phyloP scores from a whole-genome alignment of 768 basidiomycete genomes.

The Leucosporidium creatinivorum region DNA sequence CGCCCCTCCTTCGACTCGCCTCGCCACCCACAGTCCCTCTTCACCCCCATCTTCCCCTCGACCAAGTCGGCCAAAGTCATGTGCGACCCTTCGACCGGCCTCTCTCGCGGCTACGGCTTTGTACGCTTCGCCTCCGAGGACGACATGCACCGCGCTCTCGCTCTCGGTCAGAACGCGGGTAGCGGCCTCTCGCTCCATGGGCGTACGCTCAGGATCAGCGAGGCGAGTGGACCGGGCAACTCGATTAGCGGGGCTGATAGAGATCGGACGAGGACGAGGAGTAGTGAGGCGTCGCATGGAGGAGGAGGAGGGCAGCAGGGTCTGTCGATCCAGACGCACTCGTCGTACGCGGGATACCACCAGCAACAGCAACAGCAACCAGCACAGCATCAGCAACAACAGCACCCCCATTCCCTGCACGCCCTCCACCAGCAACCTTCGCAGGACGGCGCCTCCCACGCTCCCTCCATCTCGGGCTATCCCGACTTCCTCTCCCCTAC shows the following conservation, averaged over 20 bases:
- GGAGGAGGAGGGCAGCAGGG: background rate
- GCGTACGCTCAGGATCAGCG: conserved; percentile 34
- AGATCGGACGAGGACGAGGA: conserved; percentile 20
- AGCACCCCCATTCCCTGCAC: background rate
- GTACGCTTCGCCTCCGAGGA: conserved; percentile 83
- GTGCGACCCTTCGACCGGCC: conserved; percentile 72
- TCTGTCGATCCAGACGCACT: background rate
- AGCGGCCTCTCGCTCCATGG: conserved; percentile 33
- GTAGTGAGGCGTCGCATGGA: background rate
- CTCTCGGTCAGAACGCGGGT: conserved; percentile 65
- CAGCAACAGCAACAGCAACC: background rate
- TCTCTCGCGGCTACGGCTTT: conserved; percentile 86
- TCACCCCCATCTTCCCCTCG: conserved; percentile 78
- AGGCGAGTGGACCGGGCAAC: conserved; percentile 26
- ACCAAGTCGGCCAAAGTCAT: conserved; percentile 69
- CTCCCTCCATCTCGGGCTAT: conserved; percentile 9
- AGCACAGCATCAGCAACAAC: background rate
- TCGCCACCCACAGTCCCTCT: conserved; percentile 39
- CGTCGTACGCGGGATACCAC: background rate
- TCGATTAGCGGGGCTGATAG: conserved; percentile 5
- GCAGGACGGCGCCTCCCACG: conserved; percentile 3
- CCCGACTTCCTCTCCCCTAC: conserved; percentile 7
- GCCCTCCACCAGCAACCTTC: conserved; percentile 1
- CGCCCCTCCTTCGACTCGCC: background rate
- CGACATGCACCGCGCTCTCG: conserved; percentile 77